phyloP scores from a whole-genome alignment of 2,329 filamentous ascomycete species.

The Graphiopsis chlorocephala region DNA sequence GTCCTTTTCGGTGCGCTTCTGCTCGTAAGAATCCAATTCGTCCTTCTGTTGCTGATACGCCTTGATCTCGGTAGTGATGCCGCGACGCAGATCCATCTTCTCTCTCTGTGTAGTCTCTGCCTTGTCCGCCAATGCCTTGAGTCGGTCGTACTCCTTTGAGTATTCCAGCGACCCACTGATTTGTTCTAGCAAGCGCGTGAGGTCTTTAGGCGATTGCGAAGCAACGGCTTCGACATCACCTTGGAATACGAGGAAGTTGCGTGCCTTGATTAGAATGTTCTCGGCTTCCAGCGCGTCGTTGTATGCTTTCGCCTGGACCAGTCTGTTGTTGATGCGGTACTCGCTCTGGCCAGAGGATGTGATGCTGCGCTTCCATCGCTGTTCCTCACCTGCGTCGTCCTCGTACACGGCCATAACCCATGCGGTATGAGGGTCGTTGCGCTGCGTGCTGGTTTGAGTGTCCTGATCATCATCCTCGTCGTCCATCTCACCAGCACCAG shows the following conservation, averaged over 20 bases:
- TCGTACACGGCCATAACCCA: conserved; percentile 99
- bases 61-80: conserved; percentile 96
- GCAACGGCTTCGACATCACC: conserved; percentile 97
- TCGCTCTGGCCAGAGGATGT: conserved; percentile 85
- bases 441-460: conserved; percentile 62
- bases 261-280: conserved; percentile 95
- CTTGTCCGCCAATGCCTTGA: conserved; percentile 83
- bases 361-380: conserved; percentile 93
- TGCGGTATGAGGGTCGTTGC: conserved; percentile 82
- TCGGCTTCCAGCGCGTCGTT: conserved; percentile 88
- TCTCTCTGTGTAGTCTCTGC: conserved; percentile 85
- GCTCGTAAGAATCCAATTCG: conserved; percentile 90
- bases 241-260: conserved; percentile 97
- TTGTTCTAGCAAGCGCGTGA: conserved; percentile 92
- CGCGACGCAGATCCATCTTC: conserved; percentile 82
- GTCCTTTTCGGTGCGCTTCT: conserved; percentile 86
- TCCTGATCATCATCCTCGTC: conserved; percentile 47
- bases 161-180: conserved; percentile 95
- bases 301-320: conserved; percentile 86
- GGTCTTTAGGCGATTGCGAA: conserved; percentile 87
- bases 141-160: conserved; percentile 86
- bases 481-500: conserved; percentile 53
- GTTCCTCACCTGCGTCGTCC: conserved; percentile 91
- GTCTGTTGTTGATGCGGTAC: conserved; percentile 92
- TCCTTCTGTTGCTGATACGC: conserved; percentile 96